These are phyloP conservation scores for Aspergillus hiratsukae DNA, from an alignment of 2,329 filamentous ascomycete genomes.

Conservation along the genomic window DNA sequence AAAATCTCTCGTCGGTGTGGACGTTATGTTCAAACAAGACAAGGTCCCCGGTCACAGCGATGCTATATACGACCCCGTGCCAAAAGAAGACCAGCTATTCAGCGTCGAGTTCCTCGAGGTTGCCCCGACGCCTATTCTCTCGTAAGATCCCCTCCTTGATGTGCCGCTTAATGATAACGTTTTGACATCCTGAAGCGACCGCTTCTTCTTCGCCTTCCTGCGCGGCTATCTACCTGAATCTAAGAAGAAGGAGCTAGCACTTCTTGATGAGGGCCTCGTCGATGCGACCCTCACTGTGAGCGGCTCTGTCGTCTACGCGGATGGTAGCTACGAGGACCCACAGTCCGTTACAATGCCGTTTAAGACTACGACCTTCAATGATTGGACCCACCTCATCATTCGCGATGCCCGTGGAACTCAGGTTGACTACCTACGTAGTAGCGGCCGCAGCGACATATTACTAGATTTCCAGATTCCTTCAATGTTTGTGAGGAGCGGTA, in stretches of 20 bases:
- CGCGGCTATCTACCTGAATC: constrained; percentile 8
- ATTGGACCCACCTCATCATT: constrained; percentile 8
- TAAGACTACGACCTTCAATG: constrained; percentile 7
- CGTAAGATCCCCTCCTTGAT: constrained; percentile 5
- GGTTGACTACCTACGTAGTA: constrained; percentile 11
- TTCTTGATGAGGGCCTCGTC: constrained; percentile 9
- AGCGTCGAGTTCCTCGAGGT: constrained; percentile 7
- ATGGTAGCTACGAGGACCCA: constrained; percentile 5
- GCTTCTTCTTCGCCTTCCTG: constrained; percentile 12
- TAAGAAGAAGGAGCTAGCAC: constrained; percentile 11
- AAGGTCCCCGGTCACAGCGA: constrained; percentile 10
- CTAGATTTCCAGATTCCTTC: constrained; percentile 11
- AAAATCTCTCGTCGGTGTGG: neutral
- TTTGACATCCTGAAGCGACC: constrained; percentile 6
- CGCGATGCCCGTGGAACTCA: constrained; percentile 7
- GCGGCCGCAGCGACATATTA: constrained; percentile 7
- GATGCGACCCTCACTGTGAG: constrained; percentile 10
- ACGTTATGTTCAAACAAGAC: constrained; percentile 10
- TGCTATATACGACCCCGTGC: constrained; percentile 11
- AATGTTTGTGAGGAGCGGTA: constrained; percentile 10
- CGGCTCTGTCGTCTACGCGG: constrained; percentile 8
- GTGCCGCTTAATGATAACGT: neutral
- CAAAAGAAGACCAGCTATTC: constrained; percentile 8
- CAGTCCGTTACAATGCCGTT: constrained; percentile 4
- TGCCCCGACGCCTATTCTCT: constrained; percentile 8